These are phyloP conservation scores for Psilocybe cubensis DNA, from an alignment of 768 basidiomycete genomes.

Conservation along the genomic window DNA sequence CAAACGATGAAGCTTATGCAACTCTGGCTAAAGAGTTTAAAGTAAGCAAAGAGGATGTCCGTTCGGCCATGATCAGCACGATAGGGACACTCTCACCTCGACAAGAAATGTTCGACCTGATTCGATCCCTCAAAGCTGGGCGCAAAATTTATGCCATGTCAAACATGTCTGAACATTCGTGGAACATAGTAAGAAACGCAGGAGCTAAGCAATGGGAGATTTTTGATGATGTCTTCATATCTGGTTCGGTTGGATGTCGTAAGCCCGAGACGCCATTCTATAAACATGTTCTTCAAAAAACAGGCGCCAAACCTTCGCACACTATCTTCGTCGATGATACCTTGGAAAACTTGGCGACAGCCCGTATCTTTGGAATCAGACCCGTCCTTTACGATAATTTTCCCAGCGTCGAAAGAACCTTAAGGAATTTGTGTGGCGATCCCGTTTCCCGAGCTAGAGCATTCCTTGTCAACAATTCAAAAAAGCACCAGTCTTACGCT, in stretches of 20 bases:
- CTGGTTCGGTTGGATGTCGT: conserved; percentile 38
- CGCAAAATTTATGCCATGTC: conserved; percentile 43
- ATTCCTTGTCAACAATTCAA: neutral
- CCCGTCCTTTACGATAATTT: conserved; percentile 40
- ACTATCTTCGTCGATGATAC: conserved; percentile 49
- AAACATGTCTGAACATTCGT: conserved; percentile 45
- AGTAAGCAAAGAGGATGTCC: conserved; percentile 29
- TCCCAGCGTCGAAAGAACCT: conserved; percentile 27
- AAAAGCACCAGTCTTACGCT: neutral
- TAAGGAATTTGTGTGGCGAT: conserved; percentile 35
- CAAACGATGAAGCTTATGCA: conserved; percentile 34
- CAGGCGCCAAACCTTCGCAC: conserved; percentile 34
- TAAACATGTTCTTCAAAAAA: conserved; percentile 37
- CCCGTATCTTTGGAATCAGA: conserved; percentile 43
- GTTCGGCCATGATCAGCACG: conserved; percentile 35
- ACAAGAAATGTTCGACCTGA: conserved; percentile 30
- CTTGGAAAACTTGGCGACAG: conserved; percentile 43
- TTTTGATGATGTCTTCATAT: conserved; percentile 42
- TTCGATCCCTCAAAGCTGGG: conserved; percentile 36
- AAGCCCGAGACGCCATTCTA: conserved; percentile 46
- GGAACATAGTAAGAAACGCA: conserved; percentile 29
- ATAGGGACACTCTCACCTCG: conserved; percentile 35
- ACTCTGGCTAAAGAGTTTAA: conserved; percentile 31
- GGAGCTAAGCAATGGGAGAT: conserved; percentile 31
- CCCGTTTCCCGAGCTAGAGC: conserved; percentile 31